Base-by-base conservation (phyloP, 139 green algal genomes). In the Micractinium sp. region DNA sequence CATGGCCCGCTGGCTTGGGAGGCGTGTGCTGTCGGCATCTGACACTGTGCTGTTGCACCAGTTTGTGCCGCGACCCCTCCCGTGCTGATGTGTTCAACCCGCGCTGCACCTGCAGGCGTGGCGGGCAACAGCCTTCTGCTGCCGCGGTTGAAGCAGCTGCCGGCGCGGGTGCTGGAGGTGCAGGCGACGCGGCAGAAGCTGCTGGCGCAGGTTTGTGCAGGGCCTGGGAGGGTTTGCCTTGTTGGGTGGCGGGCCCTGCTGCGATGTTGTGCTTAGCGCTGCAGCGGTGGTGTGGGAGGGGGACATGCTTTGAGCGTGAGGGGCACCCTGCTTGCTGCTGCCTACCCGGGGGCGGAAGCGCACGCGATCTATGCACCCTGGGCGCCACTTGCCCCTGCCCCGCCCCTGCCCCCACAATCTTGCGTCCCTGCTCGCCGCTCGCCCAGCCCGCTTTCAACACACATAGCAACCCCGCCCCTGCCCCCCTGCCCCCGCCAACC, bases 111-210 rank as follows among this genome's bases (percentile, higher is more conserved):
- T 76, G 85, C 92, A 36, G 89, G 88, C 1, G 80, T 95, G 12
- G 86, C 93, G 1, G 90, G 92, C 78, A 96, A 91, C 85, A 88
- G 38, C 5, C 47, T 97, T 75, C 60, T 99, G 61, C 82, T 99
- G 85, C 96, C 96, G 29, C 89, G 87, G 60, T 92, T 99, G 47
- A 98, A 97, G 93, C 92, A 98, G 93, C 93, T 97, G 87, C 95
- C 95, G 0, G 90, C 89, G 56, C 84, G 69, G 39, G 47, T 82
- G 29, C 81, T 97, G 63, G 90, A 90, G 69, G 25, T 92, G 47
- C 93, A 96, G 89, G 93, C 89, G 23, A 91, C 95, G 19, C 91
- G 95, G 87, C 96, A 99, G 92, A 90, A 95, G 86, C 93, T 99
- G 86, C 92, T 98, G 81, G 91, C 83, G 39, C 93, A 98, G 84